Base-by-base conservation (phyloP, 768 basidiomycete species). In the Collybia sordida region DNA sequence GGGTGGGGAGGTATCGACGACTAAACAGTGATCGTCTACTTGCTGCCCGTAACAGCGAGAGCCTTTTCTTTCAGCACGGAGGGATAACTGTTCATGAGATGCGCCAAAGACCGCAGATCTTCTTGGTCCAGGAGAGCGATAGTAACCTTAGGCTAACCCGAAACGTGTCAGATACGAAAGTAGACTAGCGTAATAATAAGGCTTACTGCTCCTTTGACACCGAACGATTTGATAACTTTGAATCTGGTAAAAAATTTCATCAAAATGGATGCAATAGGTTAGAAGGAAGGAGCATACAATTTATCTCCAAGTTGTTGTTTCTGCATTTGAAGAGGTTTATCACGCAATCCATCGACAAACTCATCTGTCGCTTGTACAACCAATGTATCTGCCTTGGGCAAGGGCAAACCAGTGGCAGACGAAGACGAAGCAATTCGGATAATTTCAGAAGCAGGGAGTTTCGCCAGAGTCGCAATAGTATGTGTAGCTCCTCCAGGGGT, bases 71-170 rank as follows among this genome's bases (percentile, higher is more conserved):
- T 93, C 51, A 94, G 74, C 2, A 93, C 79, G 6, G 81, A 69
- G 9, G 90, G 88, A 65, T 90, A 93, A 63, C 89, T 89, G 65
- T 92, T 89, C 85, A 91, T 85, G 37, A 95, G 77, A 64, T 92
- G 90, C 5, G 90, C 87, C 41, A 95, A 78, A 4, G 90, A 75
- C 37, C 87, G 81, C 19, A 95, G 77, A 60, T 96, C 93, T 51
- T 94, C 93, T 58, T 86, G 78, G 60, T 95, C 91, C 52, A 96
- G 71, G 7, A 94, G 77, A 4, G 79, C 72, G 58, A 97, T 90
- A 1, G 93, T 94, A 54, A 92, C 71, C 64, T 93, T 93, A 43
- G 91, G 89, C 83, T 90, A 57, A 35, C 19, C 8, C 37, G 28
- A 55, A 45, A 41, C 46, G 18, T 18, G 49, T 12, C 36, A 24